phyloP scores from a whole-genome alignment of 805 yeast species.

The Hyphopichia homilentoma region DNA sequence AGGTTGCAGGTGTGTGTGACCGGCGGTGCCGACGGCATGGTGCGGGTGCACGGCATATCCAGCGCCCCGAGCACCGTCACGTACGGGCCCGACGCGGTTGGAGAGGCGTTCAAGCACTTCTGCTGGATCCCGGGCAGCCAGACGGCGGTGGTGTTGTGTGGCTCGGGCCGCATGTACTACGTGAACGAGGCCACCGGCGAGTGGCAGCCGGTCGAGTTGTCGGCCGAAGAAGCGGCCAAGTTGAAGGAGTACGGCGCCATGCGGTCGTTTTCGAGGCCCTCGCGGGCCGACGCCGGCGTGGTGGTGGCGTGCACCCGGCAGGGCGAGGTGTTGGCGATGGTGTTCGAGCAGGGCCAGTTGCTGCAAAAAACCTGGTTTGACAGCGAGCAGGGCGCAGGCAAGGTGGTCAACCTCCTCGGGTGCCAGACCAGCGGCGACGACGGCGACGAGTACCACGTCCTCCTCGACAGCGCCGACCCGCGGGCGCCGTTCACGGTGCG shows the following conservation, averaged over 20 bases:
- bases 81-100: too few species aligned
- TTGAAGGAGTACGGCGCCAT: conserved; percentile 41
- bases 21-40: conserved; percentile 92
- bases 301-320: too few species aligned
- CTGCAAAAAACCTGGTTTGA: too few species aligned
- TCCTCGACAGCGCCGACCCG: conserved; percentile 69
- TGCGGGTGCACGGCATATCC: conserved; percentile 57
- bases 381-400: conserved; percentile 27
- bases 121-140: too few species aligned
- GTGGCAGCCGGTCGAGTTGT: conserved; percentile 19
- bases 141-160: too few species aligned
- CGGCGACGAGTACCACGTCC: conserved; percentile 25
- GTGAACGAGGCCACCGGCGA: conserved; percentile 13
- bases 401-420: conserved; percentile 49
- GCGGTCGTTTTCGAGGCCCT: conserved; percentile 36
- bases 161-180: too few species aligned
- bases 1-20: conserved; percentile 57
- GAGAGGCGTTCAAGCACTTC: too few species aligned
- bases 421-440: conserved; percentile 11
- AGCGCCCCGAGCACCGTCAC: too few species aligned
- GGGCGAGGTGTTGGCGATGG: too few species aligned
- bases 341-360: too few species aligned
- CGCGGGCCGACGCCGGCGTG: too few species aligned
- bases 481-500: conserved; percentile 47
- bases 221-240: conserved; percentile 12